Evolutionary conservation across 192 early-diverging fungal species (phyloP).

Genomic region (Coemansia pectinata): DNA sequence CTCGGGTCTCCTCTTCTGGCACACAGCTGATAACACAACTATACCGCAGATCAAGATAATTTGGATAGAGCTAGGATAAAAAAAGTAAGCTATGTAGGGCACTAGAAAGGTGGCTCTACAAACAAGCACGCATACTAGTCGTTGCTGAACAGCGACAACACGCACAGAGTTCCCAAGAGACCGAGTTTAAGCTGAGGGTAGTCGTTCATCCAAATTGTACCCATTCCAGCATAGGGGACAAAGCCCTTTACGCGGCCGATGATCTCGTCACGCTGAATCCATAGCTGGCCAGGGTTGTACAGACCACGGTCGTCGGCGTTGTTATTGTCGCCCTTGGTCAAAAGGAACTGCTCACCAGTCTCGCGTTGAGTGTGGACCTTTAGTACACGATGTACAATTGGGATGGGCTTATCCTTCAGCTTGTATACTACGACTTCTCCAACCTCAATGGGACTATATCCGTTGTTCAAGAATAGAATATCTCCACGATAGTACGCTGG

Average conservation of each 20-base stretch:
- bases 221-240: constrained; percentile 92
- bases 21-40: neutral
- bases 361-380: constrained; percentile 82
- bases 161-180: constrained; percentile 73
- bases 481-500: constrained; percentile 95
- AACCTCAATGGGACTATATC: constrained; percentile 68
- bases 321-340: constrained; percentile 99
- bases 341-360: constrained; percentile 77
- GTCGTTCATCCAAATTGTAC: constrained; percentile 95
- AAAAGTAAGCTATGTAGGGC: neutral
- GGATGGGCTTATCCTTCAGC: constrained; percentile 81
- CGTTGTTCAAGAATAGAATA: constrained; percentile 81
- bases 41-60: neutral
- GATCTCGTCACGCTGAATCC: constrained; percentile 88
- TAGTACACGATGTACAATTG: constrained; percentile 96
- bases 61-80: neutral
- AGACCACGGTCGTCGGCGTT: constrained; percentile 85
- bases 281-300: constrained; percentile 82
- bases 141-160: constrained; percentile 69
- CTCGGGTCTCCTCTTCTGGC: neutral
- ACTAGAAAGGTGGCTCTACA: neutral
- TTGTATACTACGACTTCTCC: constrained; percentile 98
- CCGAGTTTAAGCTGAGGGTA: constrained; percentile 90
- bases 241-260: constrained; percentile 89
- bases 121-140: constrained; percentile 46